These are phyloP conservation scores for Solanum microdontum DNA, from an alignment of 257 asterid species.

Conservation along the genomic window DNA sequence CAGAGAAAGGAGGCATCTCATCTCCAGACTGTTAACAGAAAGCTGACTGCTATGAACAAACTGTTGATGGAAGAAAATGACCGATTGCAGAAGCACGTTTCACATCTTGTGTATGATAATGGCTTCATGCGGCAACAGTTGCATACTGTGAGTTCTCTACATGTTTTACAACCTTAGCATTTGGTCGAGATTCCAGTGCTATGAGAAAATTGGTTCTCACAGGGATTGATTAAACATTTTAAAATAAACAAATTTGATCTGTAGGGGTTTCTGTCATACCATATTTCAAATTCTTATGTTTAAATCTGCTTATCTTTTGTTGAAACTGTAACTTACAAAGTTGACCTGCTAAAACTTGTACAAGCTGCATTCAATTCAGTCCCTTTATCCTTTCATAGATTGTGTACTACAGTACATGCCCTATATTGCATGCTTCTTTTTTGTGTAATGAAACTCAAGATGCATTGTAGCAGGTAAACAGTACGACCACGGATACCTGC, in stretches of 20 bases:
- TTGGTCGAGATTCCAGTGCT: background rate
- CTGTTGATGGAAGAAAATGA: slow-evolving; percentile 96
- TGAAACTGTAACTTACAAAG: background rate
- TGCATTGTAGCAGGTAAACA: slow-evolving; percentile 38
- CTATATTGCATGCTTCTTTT: background rate
- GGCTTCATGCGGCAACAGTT: slow-evolving; percentile 76
- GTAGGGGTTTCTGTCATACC: background rate
- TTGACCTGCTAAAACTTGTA: background rate
- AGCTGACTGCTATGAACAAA: slow-evolving; percentile 85
- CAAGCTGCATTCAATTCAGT: background rate
- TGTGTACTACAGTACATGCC: background rate
- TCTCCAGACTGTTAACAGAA: slow-evolving; percentile 70
- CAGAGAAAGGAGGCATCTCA: slow-evolving; percentile 88
- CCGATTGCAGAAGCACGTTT: slow-evolving; percentile 86
- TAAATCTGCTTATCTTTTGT: background rate
- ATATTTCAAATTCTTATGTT: background rate
- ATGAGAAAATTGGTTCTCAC: background rate
- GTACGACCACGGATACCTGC: slow-evolving; percentile 77
- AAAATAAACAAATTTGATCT: background rate
- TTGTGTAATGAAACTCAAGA: background rate
- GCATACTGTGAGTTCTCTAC: slow-evolving; percentile 44
- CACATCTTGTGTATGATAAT: slow-evolving; percentile 77
- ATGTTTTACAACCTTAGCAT: background rate
- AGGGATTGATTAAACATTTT: background rate
- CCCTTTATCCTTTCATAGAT: background rate